Percentiles rank a stretch among this genome's conserved stretches.
phyloP scores from a whole-genome alignment of 352 stramenopile species.

The Globisporangium cylindrosporum region DNA sequence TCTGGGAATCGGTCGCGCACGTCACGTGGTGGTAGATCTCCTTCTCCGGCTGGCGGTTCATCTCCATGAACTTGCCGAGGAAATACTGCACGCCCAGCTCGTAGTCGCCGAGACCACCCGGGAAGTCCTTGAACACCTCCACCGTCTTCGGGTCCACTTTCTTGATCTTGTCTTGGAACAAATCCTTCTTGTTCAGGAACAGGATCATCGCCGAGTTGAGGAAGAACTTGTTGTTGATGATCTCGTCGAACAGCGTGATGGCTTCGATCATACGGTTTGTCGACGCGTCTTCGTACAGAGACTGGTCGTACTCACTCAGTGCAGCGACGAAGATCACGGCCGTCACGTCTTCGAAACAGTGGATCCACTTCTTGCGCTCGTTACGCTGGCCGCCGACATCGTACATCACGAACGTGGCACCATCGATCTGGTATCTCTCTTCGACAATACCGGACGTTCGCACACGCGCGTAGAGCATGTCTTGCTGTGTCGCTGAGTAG shows the following conservation, averaged over 20 bases:
- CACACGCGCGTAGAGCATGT: constrained; percentile 95
- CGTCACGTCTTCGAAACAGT: constrained; percentile 96
- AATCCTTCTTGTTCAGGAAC: constrained; percentile 97
- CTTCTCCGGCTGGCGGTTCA: constrained; percentile 90
- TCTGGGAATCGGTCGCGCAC: constrained; percentile 96
- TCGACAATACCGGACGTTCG: constrained; percentile 95
- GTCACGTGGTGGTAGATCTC: constrained; percentile 96
- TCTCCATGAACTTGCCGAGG: constrained; percentile 93
- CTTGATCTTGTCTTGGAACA: constrained; percentile 97
- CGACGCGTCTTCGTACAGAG: constrained; percentile 92
- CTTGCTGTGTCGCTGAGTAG: constrained; percentile 92
- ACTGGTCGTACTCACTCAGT: constrained; percentile 94
- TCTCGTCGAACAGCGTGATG: constrained; percentile 94
- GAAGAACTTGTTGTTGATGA: constrained; percentile 95
- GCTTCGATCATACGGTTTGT: constrained; percentile 96
- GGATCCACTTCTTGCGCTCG: constrained; percentile 97
- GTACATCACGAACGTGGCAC: constrained; percentile 96
- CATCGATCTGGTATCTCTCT: constrained; percentile 94
- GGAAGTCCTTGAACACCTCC: constrained; percentile 91
- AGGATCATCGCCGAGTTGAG: constrained; percentile 93
- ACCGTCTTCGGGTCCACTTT: constrained; percentile 90
- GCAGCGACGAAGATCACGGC: constrained; percentile 96
- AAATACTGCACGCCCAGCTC: constrained; percentile 90
- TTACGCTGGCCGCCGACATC: constrained; percentile 96
- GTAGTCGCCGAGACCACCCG: constrained; percentile 77